Base-by-base conservation (phyloP, 345 rosid genomes). In the Eucalyptus leucophloia region DNA sequence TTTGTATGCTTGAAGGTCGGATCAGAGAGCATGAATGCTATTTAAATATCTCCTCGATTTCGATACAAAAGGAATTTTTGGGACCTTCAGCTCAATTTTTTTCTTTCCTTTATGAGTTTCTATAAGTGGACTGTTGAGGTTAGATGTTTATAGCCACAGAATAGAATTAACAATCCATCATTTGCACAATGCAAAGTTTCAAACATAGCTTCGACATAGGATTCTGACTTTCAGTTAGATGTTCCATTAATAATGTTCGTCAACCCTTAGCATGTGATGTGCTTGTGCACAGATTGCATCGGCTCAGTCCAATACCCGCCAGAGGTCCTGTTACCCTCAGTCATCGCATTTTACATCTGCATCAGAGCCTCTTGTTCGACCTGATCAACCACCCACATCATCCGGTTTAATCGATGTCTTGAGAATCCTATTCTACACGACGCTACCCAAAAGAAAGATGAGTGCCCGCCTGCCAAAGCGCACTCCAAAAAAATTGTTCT, bases 1-100 rank as follows among this genome's bases (percentile, higher is more conserved):
- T 58, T 58, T 58, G 30, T 24, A 47, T 87, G 15, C 50, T 24
- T 86, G 30, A 28, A 89, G 91, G 96, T 91, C 91, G 89, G 94
- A 93, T 86, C 91, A 89, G 37, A 89, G 91, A 67, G 92, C 95
- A n/a, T 89, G 88, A 89, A 62, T 91, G 50, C 54, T 95, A n/a
- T 89, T 95, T 28, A 92, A 95, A 90, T 87, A 89, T 86, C 89
- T 95, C 49, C 94, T 95, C 3, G 97, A 94, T 93, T 92, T 83
- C 86, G 94, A 92, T 56, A 88, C 93, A 11, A 88, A 90, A 56
- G 88, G 88, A 87, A 89, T 92, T 87, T 88, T 95, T 44, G 87
- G 88, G 86, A 92, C 89, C 65, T 89, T 89, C 90, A 87, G 91
- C 69, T 62, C 32, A 28, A 62, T 62, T 0, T 0, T 62, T 30